These are phyloP conservation scores for Hagleromyces aurorensis DNA, from an alignment of 805 yeast genomes.

Conservation along the genomic window DNA sequence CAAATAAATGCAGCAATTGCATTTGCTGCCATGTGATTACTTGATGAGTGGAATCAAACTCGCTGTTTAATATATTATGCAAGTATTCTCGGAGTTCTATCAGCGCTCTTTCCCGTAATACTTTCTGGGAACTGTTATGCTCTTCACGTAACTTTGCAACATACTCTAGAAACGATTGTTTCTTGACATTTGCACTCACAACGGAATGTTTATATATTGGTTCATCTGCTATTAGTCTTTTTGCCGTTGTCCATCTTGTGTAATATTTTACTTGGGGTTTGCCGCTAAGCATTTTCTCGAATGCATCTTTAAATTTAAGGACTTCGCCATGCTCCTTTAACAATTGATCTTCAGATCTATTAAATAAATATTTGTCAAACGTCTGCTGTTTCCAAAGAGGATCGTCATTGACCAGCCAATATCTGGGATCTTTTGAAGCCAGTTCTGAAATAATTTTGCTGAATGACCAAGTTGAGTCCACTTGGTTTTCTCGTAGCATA, in stretches of 20 bases:
- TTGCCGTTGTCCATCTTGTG: slow-evolving; percentile 59
- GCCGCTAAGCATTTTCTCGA: slow-evolving; percentile 38
- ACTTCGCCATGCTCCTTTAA: slow-evolving; percentile 44
- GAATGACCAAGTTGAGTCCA: slow-evolving; percentile 74
- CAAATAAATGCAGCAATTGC: slow-evolving; percentile 25
- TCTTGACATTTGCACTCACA: slow-evolving; percentile 49
- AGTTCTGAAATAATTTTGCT: slow-evolving; percentile 47
- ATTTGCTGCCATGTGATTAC: slow-evolving; percentile 23
- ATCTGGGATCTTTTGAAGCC: slow-evolving; percentile 51
- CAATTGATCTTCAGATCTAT: slow-evolving; percentile 43
- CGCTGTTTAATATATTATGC: slow-evolving; percentile 29
- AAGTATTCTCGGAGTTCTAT: slow-evolving; percentile 47
- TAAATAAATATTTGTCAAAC: slow-evolving; percentile 58
- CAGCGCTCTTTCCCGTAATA: slow-evolving; percentile 41
- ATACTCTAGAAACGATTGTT: slow-evolving; percentile 46
- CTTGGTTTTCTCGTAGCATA: slow-evolving; percentile 46
- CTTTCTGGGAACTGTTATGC: slow-evolving; percentile 19
- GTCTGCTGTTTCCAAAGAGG: slow-evolving; percentile 49
- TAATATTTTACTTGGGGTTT: slow-evolving; percentile 41
- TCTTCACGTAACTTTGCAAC: slow-evolving; percentile 33
- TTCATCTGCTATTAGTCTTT: slow-evolving; percentile 49
- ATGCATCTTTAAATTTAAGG: slow-evolving; percentile 50
- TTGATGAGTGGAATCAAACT: slow-evolving; percentile 14
- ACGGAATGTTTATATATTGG: slow-evolving; percentile 56
- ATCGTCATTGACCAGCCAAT: slow-evolving; percentile 55